Conservation (phyloP, 2,329 filamentous ascomycete genomes). For the Shiraia bambusicola region DNA sequence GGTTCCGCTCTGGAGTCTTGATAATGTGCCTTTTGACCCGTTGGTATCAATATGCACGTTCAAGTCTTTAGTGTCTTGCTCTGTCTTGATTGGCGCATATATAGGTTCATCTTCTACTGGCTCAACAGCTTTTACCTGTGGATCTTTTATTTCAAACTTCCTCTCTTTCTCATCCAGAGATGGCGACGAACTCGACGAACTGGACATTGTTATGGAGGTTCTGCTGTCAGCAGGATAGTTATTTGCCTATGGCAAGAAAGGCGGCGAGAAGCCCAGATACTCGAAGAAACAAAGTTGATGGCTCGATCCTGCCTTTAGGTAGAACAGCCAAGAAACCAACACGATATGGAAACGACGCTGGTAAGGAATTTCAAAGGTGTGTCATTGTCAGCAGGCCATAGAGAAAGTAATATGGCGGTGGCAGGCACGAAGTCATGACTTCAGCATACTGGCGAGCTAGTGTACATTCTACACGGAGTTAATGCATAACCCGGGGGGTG, state of each 20-base stretch:
- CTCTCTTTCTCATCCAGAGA: conserved; percentile 41
- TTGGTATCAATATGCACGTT: conserved; percentile 20
- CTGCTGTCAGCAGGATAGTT: conserved; percentile 1
- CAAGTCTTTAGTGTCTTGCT: conserved; percentile 40
- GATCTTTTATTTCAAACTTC: conserved; percentile 40
- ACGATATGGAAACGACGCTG: too few species aligned
- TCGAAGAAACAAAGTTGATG: neutral
- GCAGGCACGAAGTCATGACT: neutral
- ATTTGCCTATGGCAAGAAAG: conserved; percentile 2
- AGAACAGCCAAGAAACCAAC: too few species aligned
- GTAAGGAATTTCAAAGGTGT: too few species aligned
- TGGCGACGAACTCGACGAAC: conserved; percentile 25
- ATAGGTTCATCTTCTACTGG: conserved; percentile 28
- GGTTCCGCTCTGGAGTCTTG: conserved; percentile 31
- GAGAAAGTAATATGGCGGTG: neutral
- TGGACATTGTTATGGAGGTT: conserved; percentile 4
- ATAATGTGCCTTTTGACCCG: conserved; percentile 23
- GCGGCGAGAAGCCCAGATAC: conserved; percentile 3
- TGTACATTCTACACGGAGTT: neutral
- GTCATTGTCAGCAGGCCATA: too few species aligned
- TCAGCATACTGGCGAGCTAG: neutral
- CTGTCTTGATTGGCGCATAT: conserved; percentile 44
- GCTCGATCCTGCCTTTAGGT: neutral
- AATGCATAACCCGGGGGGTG: neutral
- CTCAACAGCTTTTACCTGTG: conserved; percentile 34